Conservation (phyloP, 257 asterid species). For the Solanum chilense region DNA sequence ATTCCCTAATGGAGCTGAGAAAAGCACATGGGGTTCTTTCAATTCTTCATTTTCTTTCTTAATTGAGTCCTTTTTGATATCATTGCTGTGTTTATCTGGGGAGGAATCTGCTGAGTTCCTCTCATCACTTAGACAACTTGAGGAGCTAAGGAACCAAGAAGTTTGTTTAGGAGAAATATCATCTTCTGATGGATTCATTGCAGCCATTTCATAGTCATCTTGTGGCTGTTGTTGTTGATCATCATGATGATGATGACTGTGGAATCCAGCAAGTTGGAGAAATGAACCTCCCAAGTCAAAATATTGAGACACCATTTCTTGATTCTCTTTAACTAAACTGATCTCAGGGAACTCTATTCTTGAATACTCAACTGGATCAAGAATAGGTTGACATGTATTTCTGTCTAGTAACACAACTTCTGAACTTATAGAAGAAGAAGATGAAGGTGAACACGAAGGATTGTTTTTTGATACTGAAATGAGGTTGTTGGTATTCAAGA, state of each 20-base stretch:
- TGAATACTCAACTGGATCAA: constrained; percentile 21
- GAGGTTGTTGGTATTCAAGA: constrained; percentile 27
- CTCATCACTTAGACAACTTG: constrained; percentile 37
- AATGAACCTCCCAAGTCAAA: constrained; percentile 45
- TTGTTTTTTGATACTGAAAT: background rate
- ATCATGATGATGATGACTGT: background rate
- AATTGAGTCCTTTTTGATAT: background rate
- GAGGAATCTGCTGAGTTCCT: constrained; percentile 28
- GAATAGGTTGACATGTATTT: constrained; percentile 10
- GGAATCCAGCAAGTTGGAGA: constrained; percentile 41
- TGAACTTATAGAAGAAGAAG: constrained; percentile 1
- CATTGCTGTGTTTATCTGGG: background rate
- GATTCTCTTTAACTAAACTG: constrained; percentile 28
- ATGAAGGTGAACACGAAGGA: background rate
- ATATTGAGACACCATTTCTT: constrained; percentile 56
- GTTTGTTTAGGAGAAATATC: constrained; percentile 34
- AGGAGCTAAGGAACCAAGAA: constrained; percentile 38
- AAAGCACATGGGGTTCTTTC: constrained; percentile 1
- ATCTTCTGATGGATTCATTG: constrained; percentile 24
- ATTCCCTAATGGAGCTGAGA: constrained; percentile 19
- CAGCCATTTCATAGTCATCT: constrained; percentile 47
- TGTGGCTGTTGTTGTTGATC: constrained; percentile 9
- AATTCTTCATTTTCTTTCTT: constrained; percentile 8
- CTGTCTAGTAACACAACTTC: constrained; percentile 16
- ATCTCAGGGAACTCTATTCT: constrained; percentile 60